These are phyloP conservation scores for Entomortierella lignicola DNA, from an alignment of 192 early-diverging fungal species.

Conservation along the genomic window DNA sequence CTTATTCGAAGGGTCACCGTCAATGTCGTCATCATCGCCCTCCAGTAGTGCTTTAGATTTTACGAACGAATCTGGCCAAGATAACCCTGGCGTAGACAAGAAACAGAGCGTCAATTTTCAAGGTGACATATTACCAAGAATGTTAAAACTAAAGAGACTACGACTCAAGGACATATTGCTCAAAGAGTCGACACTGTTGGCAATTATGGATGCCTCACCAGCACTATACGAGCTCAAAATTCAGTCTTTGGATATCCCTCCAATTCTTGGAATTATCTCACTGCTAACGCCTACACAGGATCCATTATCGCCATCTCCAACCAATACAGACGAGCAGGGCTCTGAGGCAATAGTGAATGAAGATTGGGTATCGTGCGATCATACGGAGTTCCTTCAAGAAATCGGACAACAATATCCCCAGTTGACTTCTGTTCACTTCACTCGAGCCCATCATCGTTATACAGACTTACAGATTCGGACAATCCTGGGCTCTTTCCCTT, in stretches of 20 bases:
- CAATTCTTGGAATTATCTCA: background rate
- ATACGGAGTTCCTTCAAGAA: conserved; percentile 11
- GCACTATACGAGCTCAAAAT: conserved; percentile 17
- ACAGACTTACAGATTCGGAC: background rate
- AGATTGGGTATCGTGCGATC: conserved; percentile 10
- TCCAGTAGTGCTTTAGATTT: background rate
- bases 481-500: conserved; percentile 12
- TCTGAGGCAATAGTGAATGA: background rate
- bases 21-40: too few relatives aligned
- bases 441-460: background rate
- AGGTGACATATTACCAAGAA: background rate
- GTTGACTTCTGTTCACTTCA: conserved; percentile 15
- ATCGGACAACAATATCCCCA: conserved; percentile 13
- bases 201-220: conserved; percentile 19
- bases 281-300: background rate
- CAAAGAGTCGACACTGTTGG: conserved; percentile 1
- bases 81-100: background rate
- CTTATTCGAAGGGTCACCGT: background rate
- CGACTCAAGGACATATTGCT: conserved; percentile 16
- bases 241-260: background rate
- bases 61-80: background rate
- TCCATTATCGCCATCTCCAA: background rate
- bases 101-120: background rate
- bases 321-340: background rate
- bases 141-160: background rate